These are phyloP conservation scores for Oxytropis ochrocephala DNA, from an alignment of 306 rosid genomes.

Conservation along the genomic window DNA sequence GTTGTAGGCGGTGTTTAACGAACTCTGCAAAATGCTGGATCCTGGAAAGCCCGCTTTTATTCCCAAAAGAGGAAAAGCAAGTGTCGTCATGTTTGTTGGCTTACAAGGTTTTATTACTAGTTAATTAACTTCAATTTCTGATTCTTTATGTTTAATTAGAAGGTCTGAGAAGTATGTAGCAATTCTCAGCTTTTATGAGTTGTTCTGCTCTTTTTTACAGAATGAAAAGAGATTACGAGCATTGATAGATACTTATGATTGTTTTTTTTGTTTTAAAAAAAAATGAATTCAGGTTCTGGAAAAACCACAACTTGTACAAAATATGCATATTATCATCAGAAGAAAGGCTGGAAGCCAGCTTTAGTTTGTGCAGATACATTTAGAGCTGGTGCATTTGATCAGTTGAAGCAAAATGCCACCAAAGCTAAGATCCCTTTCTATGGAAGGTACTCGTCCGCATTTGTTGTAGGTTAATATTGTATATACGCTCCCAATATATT, in stretches of 20 bases:
- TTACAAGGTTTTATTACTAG: constrained; percentile 54
- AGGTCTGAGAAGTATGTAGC: neutral
- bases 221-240: neutral
- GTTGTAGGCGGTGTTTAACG: constrained; percentile 64
- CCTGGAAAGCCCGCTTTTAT: constrained; percentile 77
- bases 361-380: constrained; percentile 97
- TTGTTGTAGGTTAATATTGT: constrained; percentile 3
- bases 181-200: neutral
- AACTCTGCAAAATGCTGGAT: constrained; percentile 85
- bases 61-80: constrained; percentile 64
- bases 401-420: constrained; percentile 85
- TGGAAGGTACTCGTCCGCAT: constrained; percentile 58
- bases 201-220: neutral
- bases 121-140: neutral
- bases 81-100: constrained; percentile 88
- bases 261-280: neutral
- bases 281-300: constrained; percentile 61
- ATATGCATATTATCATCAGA: constrained; percentile 72
- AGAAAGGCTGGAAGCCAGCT: constrained; percentile 96
- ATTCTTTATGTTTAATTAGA: neutral
- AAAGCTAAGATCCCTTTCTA: constrained; percentile 92
- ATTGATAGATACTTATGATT: neutral
- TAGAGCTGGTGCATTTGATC: constrained; percentile 98
- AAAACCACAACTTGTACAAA: constrained; percentile 91
- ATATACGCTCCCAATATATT: neutral